Percentiles rank a stretch among this genome's conserved stretches.
These are phyloP conservation scores for Lathyrus sativus DNA, from an alignment of 306 rosid genomes.

Conservation along the genomic window DNA sequence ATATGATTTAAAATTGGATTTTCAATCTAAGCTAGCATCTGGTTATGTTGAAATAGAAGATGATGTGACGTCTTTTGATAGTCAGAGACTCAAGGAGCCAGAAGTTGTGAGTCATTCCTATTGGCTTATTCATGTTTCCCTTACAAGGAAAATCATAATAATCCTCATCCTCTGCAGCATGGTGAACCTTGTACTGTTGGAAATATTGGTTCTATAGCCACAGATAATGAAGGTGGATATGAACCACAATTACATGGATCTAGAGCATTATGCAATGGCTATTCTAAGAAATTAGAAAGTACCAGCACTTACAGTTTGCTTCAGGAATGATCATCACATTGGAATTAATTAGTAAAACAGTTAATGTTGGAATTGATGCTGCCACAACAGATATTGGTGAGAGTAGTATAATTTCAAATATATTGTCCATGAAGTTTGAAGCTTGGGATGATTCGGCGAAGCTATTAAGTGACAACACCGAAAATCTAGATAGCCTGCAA, in stretches of 20 bases:
- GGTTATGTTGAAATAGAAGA: too few species aligned
- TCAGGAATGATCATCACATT: slow-evolving; percentile 39
- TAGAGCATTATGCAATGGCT: too few species aligned
- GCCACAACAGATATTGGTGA: slow-evolving; percentile 70
- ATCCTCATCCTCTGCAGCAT: too few species aligned
- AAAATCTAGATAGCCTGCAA: slow-evolving; percentile 47
- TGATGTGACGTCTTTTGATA: slow-evolving; percentile 69
- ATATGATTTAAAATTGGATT: too few species aligned
- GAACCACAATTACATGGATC: too few species aligned
- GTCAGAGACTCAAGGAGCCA: slow-evolving; percentile 80
- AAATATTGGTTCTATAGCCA: too few species aligned
- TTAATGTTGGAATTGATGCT: slow-evolving; percentile 45
- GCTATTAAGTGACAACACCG: slow-evolving; percentile 58
- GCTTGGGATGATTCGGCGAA: slow-evolving; percentile 73
- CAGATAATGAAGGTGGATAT: too few species aligned
- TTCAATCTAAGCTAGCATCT: too few species aligned
- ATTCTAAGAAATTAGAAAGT: too few species aligned
- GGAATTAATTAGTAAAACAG: slow-evolving; percentile 51
- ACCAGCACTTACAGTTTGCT: too few species aligned
- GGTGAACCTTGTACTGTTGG: too few species aligned
- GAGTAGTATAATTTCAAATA: slow-evolving; percentile 87
- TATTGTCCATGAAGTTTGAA: slow-evolving; percentile 74
- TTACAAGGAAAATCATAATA: slow-evolving; percentile 44
- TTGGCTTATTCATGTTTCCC: slow-evolving; percentile 48
- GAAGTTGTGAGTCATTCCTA: slow-evolving; percentile 59